Evolutionary conservation across 2,329 filamentous ascomycete genomes (phyloP).

Genomic region (Boeremia exigua): DNA sequence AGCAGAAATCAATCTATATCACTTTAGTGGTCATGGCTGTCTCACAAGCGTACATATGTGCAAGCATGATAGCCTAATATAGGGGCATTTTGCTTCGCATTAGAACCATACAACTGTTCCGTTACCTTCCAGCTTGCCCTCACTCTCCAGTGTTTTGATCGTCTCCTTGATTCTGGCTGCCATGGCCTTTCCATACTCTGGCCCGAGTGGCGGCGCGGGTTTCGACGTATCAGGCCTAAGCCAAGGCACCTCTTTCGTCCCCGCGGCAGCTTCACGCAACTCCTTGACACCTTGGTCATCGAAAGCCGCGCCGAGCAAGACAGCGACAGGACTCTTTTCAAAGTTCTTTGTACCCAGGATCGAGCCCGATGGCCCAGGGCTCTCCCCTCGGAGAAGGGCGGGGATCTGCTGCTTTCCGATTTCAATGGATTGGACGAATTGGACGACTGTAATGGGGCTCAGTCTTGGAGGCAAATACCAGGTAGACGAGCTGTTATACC

Average conservation of each 20-base stretch:
- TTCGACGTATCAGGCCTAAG: slow-evolving; percentile 11
- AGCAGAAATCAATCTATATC: too few relatives aligned
- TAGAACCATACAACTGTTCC: slow-evolving; percentile 3
- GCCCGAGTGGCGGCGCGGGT: slow-evolving; percentile 8
- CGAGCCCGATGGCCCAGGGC: background rate
- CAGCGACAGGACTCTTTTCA: slow-evolving; percentile 2
- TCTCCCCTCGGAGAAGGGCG: slow-evolving; percentile 5
- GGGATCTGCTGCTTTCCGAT: slow-evolving; percentile 13
- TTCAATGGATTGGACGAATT: slow-evolving; percentile 8
- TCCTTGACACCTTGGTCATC: slow-evolving; percentile 4
- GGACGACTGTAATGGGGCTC: slow-evolving; percentile 1
- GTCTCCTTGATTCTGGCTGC: slow-evolving; percentile 10
- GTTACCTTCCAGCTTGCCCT: slow-evolving; percentile 5
- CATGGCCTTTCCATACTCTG: slow-evolving; percentile 18
- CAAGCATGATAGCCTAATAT: background rate
- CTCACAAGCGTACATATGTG: too few relatives aligned
- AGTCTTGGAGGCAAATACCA: background rate
- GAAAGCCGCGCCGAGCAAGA: slow-evolving; percentile 13
- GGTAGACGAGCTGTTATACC: background rate
- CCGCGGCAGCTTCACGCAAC: background rate
- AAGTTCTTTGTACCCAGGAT: slow-evolving; percentile 12
- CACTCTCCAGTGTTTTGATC: background rate
- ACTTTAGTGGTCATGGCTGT: too few relatives aligned
- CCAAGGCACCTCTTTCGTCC: slow-evolving; percentile 10
- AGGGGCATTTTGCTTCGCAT: background rate